Evolutionary conservation across 2,329 filamentous ascomycete species (phyloP).

Genomic region (Colletotrichum zoysiae): DNA sequence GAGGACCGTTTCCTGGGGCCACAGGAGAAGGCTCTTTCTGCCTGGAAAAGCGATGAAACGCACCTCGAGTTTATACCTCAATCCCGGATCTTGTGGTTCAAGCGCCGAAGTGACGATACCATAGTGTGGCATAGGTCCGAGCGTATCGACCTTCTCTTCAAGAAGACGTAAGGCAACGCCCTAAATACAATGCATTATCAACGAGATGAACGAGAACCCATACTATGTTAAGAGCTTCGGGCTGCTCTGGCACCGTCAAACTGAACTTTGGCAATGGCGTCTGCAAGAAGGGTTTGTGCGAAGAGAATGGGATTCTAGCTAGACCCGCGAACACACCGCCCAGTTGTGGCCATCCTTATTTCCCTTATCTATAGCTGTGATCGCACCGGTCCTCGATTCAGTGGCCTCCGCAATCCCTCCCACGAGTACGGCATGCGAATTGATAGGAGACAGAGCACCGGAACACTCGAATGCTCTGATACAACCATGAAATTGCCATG

Average conservation of each 20-base stretch:
- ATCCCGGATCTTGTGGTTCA: conserved; percentile 73
- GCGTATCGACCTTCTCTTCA: conserved; percentile 62
- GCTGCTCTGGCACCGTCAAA: background rate
- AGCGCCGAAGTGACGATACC: conserved; percentile 61
- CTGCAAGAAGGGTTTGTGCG: background rate
- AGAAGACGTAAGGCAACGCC: background rate
- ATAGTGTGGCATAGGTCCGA: conserved; percentile 70
- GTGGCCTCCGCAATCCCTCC: no score
- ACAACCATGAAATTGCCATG: background rate
- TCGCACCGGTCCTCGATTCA: background rate
- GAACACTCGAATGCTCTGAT: background rate
- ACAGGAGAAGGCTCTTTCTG: conserved; percentile 65
- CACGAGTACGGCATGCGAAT: background rate
- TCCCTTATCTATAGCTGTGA: background rate
- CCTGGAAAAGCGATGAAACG: conserved; percentile 72
- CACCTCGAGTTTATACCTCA: conserved; percentile 77
- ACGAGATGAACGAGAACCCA: background rate
- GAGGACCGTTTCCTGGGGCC: conserved; percentile 70
- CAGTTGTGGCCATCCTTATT: background rate
- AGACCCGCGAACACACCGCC: background rate
- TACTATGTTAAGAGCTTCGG: no score
- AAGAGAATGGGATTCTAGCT: background rate
- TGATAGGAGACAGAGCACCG: no score
- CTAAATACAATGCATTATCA: background rate
- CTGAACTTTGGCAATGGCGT: background rate